Evolutionary conservation across 1,139 yeast genomes (phyloP).

Genomic region (Scheffersomyces stambukii): DNA sequence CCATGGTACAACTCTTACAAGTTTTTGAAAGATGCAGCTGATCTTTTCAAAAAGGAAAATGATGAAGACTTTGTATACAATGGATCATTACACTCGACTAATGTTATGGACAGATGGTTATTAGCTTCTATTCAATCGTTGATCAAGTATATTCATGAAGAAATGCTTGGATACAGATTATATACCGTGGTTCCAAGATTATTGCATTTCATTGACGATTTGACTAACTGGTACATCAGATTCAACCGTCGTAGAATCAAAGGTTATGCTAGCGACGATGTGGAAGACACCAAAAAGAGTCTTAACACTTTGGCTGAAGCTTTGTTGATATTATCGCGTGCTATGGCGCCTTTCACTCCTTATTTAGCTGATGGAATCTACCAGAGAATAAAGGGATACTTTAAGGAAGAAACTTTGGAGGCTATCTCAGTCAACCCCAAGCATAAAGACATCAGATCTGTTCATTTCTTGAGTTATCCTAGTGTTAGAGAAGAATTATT

Average conservation of each 20-base stretch:
- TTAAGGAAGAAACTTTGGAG: conserved; percentile 51
- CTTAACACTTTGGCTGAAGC: conserved; percentile 91
- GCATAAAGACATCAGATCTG: conserved; percentile 65
- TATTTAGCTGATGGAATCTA: conserved; percentile 89
- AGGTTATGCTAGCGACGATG: conserved; percentile 73
- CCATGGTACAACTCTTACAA: conserved; percentile 99
- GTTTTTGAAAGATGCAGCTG: conserved; percentile 93
- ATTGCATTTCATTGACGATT: conserved; percentile 81
- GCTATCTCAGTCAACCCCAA: conserved; percentile 37
- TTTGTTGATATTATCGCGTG: conserved; percentile 79
- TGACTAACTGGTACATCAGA: conserved; percentile 99
- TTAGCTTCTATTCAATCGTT: conserved; percentile 91
- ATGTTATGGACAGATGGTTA: conserved; percentile 98
- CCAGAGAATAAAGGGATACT: conserved; percentile 63
- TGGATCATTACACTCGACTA: conserved; percentile 57
- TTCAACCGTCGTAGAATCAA: conserved; percentile 96
- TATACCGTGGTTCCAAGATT: conserved; percentile 95
- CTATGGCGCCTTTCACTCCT: conserved; percentile 99
- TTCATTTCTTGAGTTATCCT: conserved; percentile 91
- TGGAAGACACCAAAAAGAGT: conserved; percentile 78
- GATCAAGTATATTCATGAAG: conserved; percentile 77
- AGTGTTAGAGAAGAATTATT: conserved; percentile 75
- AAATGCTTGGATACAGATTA: conserved; percentile 85
- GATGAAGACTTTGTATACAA: conserved; percentile 72
- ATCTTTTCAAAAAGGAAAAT: conserved; percentile 72